Evolutionary conservation across 768 basidiomycete genomes (phyloP).

Genomic region (Pleurotus tuber-regium): DNA sequence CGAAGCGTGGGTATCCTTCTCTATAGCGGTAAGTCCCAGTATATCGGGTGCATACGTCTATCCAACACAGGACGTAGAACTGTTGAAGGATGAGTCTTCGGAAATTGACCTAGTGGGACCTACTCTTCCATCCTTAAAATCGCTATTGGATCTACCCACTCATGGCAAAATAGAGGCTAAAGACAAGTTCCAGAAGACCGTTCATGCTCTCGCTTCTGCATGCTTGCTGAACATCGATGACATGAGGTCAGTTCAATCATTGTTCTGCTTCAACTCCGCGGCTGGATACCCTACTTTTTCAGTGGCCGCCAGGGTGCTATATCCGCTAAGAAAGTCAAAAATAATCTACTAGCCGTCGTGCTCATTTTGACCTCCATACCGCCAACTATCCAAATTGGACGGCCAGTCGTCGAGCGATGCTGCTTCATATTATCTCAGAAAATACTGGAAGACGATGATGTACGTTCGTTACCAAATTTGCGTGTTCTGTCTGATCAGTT

Average conservation of each 20-base stretch:
- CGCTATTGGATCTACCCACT: conserved; percentile 57
- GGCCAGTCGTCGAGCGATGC: conserved; percentile 75
- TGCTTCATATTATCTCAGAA: conserved; percentile 86
- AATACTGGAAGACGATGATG: conserved; percentile 67
- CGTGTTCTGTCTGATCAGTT: conserved; percentile 2
- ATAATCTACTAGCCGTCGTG: conserved; percentile 83
- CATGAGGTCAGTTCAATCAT: conserved; percentile 64
- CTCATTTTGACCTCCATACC: conserved; percentile 83
- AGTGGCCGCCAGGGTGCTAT: conserved; percentile 81
- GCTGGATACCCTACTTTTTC: conserved; percentile 5
- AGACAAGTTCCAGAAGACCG: conserved; percentile 54
- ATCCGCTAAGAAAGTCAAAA: conserved; percentile 82
- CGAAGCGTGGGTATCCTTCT: conserved; percentile 76
- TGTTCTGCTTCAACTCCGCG: background rate
- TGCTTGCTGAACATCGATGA: conserved; percentile 87
- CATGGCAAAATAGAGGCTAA: conserved; percentile 36
- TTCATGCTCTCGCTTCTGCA: conserved; percentile 83
- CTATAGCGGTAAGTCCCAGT: conserved; percentile 58
- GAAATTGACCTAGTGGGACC: conserved; percentile 79
- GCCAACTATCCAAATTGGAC: conserved; percentile 60
- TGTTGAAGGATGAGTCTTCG: conserved; percentile 84
- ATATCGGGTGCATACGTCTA: conserved; percentile 9
- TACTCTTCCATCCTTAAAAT: conserved; percentile 77
- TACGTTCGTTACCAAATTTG: conserved; percentile 28
- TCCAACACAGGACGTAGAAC: conserved; percentile 37